phyloP scores from a whole-genome alignment of 2,329 filamentous ascomycete species.

The Sporothrix schenckii region DNA sequence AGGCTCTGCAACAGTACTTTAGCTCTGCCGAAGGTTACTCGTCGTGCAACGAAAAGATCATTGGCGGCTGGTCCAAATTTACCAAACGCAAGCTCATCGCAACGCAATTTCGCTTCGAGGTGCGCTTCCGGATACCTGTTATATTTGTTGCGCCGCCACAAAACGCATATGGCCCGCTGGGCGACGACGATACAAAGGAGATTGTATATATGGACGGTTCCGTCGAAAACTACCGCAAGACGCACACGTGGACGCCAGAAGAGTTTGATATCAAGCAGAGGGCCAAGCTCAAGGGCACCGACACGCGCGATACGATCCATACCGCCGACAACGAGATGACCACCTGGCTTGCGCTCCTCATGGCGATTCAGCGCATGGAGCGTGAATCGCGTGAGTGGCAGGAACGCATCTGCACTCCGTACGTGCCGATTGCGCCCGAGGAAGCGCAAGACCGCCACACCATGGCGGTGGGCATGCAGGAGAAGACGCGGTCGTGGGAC shows the following conservation, averaged over 20 bases:
- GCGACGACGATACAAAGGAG: slow-evolving; percentile 38
- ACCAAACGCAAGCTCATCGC: slow-evolving; percentile 48
- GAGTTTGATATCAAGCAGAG: slow-evolving; percentile 29
- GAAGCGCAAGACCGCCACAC: slow-evolving; percentile 42
- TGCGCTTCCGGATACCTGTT: slow-evolving; percentile 53
- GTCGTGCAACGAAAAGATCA: slow-evolving; percentile 52
- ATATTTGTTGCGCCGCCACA: slow-evolving; percentile 52
- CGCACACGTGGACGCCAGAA: slow-evolving; percentile 36
- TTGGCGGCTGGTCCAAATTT: slow-evolving; percentile 51
- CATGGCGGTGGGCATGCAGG: slow-evolving; percentile 51
- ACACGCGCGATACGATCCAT: slow-evolving; percentile 45
- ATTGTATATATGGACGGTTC: slow-evolving; percentile 48
- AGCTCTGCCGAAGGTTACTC: slow-evolving; percentile 54
- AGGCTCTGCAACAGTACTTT: slow-evolving; percentile 56
- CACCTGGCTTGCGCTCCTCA: slow-evolving; percentile 57
- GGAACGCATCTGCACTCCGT: slow-evolving; percentile 36
- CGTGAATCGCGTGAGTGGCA: slow-evolving; percentile 53
- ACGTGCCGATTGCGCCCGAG: slow-evolving; percentile 31
- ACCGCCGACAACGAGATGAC: slow-evolving; percentile 60
- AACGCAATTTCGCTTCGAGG: slow-evolving; percentile 54
- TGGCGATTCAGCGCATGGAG: slow-evolving; percentile 56
- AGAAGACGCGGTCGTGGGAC: slow-evolving; percentile 53
- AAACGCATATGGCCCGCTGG: slow-evolving; percentile 46
- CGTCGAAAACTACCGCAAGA: slow-evolving; percentile 40
- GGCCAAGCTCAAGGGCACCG: slow-evolving; percentile 28